These are phyloP conservation scores for Trichoderma orchidacearum DNA, from an alignment of 495 filamentous ascomycete species.

Conservation along the genomic window DNA sequence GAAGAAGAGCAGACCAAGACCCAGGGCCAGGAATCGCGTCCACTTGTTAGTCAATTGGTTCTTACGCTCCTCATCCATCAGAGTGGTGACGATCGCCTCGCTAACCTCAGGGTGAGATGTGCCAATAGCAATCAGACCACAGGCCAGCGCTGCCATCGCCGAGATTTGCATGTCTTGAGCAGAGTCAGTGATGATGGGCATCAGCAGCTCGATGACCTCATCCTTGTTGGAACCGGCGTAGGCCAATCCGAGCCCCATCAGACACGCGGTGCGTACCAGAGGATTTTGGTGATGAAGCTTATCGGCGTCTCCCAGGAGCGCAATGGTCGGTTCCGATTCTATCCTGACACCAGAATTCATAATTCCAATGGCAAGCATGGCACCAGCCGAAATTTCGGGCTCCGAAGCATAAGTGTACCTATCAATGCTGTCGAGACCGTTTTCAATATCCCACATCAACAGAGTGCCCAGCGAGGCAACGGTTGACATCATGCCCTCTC, in stretches of 20 bases:
- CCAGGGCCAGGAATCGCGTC: slow-evolving; percentile 91
- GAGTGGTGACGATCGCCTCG: slow-evolving; percentile 75
- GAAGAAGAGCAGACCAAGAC: slow-evolving; percentile 87
- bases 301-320: slow-evolving; percentile 64
- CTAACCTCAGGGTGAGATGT: slow-evolving; percentile 79
- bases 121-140: slow-evolving; percentile 86
- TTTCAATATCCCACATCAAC: slow-evolving; percentile 80
- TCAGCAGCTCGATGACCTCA: slow-evolving; percentile 61
- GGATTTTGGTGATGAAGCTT: slow-evolving; percentile 64
- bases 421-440: slow-evolving; percentile 80
- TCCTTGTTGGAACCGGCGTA: slow-evolving; percentile 88
- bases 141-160: slow-evolving; percentile 85
- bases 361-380: slow-evolving; percentile 80
- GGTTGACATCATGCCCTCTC: slow-evolving; percentile 93
- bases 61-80: slow-evolving; percentile 81
- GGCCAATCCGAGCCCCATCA: slow-evolving; percentile 90
- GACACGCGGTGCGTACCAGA: slow-evolving; percentile 61
- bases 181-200: slow-evolving; percentile 76
- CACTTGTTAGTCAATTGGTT: slow-evolving; percentile 91
- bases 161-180: slow-evolving; percentile 84
- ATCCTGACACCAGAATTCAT: slow-evolving; percentile 82
- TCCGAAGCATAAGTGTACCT: slow-evolving; percentile 78
- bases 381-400: slow-evolving; percentile 78
- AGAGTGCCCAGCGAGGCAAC: slow-evolving; percentile 86
- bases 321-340: slow-evolving; percentile 78